Evolutionary conservation across 1,284 basidiomycete species (phyloP).

Genomic region (Sutorius eximius): DNA sequence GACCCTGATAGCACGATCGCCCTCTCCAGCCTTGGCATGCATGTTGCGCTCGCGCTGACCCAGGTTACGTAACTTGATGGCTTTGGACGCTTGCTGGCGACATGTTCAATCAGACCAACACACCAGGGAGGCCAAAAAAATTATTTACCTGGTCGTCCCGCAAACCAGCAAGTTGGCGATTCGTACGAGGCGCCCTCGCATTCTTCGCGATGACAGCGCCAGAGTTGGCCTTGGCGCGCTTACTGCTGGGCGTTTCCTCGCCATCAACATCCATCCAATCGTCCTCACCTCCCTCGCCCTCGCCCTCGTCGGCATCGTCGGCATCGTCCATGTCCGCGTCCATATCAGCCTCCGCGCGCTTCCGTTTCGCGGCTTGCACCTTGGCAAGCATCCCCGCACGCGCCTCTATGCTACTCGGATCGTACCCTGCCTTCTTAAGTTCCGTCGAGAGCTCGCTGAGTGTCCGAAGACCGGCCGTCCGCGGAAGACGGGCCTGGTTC

Average conservation of each 20-base stretch:
- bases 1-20: conserved; percentile 75
- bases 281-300: conserved; percentile 37
- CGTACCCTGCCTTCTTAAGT: conserved; percentile 85
- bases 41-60: conserved; percentile 84
- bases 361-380: conserved; percentile 70
- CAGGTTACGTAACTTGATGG: conserved; percentile 78
- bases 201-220: conserved; percentile 52
- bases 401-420: conserved; percentile 86
- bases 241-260: conserved; percentile 55
- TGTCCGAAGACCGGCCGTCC: conserved; percentile 86
- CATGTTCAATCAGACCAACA: neutral
- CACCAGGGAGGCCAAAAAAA: neutral
- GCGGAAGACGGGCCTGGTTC: conserved; percentile 82
- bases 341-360: conserved; percentile 56
- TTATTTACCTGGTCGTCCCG: conserved; percentile 63
- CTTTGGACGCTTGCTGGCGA: conserved; percentile 72
- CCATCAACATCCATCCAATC: conserved; percentile 71
- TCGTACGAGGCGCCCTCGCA: conserved; percentile 62
- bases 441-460: conserved; percentile 81
- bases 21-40: conserved; percentile 87
- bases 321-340: conserved; percentile 56
- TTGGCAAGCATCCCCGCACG: conserved; percentile 86
- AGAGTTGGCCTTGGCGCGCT: conserved; percentile 61
- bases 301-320: conserved; percentile 44
- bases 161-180: conserved; percentile 80